Evolutionary conservation across 495 filamentous ascomycete species (phyloP), one percentile per base, ranked within the genome.

Genomic region (Platismatia glauca): DNA sequence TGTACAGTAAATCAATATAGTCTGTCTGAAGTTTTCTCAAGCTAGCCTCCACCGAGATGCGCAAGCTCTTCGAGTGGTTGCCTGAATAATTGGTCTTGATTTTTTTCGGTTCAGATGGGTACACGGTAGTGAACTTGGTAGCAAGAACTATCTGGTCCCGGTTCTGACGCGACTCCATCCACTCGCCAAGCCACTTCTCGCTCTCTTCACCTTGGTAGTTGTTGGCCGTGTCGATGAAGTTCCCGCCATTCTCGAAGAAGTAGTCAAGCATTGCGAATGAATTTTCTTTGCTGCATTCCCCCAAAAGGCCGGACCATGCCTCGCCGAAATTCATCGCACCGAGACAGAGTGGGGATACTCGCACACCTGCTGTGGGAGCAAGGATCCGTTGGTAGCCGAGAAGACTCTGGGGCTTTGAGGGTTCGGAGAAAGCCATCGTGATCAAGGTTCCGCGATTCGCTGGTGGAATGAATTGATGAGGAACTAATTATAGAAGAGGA

Each of bases 81-180:
- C 84, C 84, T n/a, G 70, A 70, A 69, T 70, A 75, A 65, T 87
- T 88, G 2, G 73, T 61, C 53, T 77, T 74, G 22, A 74, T 76
- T 34, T 70, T 41, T 1, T 62, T 67, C 4, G 27, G 37, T 1
- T n/a, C 56, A 37, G 41, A 58, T 35, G 67, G 66, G 67, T 72
- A 78, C 39, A 72, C 71, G 4, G 74, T 74, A 1, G 81, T 82
- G 71, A 76, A 85, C 67, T 91, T 94, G 56, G 89, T 92, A 0
- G 89, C 88, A 52, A 93, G 76, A 39, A 93, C 86, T 50, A 90
- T 76, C 62, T 84, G 76, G 69, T 88, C 85, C 0, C 86, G 77
- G 65, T 79, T 81, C 22, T 74, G 68, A 24, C 82, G 77, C 59
- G 69, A 46, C 55, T 75, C 62, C 77, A 84, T 80, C 83, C 83